phyloP scores from a whole-genome alignment of 2,329 filamentous ascomycete genomes.

The Colletotrichum sp. region DNA sequence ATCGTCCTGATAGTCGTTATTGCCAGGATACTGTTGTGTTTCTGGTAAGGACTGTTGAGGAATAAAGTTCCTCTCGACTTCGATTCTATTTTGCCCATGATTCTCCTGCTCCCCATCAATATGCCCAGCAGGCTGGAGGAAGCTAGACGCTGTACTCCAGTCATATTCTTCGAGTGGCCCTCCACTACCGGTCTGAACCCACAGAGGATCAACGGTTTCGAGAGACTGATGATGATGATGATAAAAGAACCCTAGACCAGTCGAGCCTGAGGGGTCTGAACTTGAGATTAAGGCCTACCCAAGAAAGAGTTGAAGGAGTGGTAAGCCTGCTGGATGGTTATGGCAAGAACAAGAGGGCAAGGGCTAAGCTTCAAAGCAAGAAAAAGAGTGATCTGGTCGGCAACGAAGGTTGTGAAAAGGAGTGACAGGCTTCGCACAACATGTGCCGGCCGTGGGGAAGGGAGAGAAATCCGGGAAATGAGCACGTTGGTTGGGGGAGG shows the following conservation, averaged over 20 bases:
- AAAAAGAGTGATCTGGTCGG: background rate
- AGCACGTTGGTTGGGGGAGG: background rate
- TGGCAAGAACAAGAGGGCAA: background rate
- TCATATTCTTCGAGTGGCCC: slow-evolving; percentile 22
- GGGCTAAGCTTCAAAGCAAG: background rate
- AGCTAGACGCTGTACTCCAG: background rate
- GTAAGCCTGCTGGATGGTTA: background rate
- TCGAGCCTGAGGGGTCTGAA: slow-evolving; percentile 1
- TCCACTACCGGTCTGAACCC: slow-evolving; percentile 10
- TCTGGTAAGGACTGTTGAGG: background rate
- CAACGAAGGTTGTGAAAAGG: background rate
- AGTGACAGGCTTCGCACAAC: slow-evolving; percentile 15
- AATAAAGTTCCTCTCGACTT: background rate
- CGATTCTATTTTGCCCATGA: background rate
- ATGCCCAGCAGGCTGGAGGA: slow-evolving; percentile 22
- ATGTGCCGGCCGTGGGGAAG: slow-evolving; percentile 21
- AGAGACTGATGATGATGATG: background rate
- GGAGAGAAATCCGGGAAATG: background rate
- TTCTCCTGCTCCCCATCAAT: background rate
- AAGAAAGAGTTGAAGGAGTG: background rate
- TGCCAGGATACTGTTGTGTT: background rate
- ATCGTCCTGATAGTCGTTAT: background rate
- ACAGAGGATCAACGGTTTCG: slow-evolving; percentile 15
- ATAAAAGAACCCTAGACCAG: slow-evolving; percentile 1
- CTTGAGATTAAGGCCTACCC: slow-evolving; percentile 17